A percentile compares a stretch with the other conserved stretches of the same genome.
Conservation (phyloP, 768 basidiomycete species). For the Boletus sp. region DNA sequence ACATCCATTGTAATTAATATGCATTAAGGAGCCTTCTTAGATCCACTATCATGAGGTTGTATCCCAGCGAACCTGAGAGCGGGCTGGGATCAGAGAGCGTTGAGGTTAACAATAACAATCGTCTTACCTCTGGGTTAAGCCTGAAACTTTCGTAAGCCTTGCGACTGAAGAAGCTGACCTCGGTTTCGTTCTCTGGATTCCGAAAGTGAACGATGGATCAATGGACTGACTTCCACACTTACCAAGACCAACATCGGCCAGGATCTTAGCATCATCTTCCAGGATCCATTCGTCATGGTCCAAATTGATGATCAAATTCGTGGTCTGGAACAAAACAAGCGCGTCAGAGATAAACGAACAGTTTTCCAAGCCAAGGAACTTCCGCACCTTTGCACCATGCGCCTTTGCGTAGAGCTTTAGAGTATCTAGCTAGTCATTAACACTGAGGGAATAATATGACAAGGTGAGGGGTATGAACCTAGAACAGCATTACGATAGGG, state of each 20-base stretch:
- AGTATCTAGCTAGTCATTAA: constrained; percentile 59
- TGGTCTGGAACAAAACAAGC: constrained; percentile 56
- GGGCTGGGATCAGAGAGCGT: background rate
- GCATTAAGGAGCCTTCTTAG: constrained; percentile 13
- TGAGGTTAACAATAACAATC: background rate
- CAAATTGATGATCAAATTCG: constrained; percentile 96
- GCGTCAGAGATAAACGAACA: background rate
- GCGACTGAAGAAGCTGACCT: constrained; percentile 88
- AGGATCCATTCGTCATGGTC: constrained; percentile 95
- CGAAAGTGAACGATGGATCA: background rate
- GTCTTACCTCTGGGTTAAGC: constrained; percentile 71
- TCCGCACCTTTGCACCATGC: constrained; percentile 83
- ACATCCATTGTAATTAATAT: constrained; percentile 32
- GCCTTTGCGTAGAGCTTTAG: constrained; percentile 93
- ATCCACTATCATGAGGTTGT: constrained; percentile 8
- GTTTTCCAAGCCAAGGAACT: background rate
- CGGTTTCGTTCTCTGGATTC: constrained; percentile 85
- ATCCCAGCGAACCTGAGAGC: constrained; percentile 31
- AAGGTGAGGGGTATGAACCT: constrained; percentile 44
- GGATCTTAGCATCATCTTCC: constrained; percentile 56
- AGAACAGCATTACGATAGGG: constrained; percentile 73
- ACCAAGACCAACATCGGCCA: constrained; percentile 82
- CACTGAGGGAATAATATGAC: background rate
- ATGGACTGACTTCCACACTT: constrained; percentile 26
- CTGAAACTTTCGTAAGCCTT: constrained; percentile 80